phyloP scores from a whole-genome alignment of 2,329 filamentous ascomycete species.

The Talaromyces sp. region DNA sequence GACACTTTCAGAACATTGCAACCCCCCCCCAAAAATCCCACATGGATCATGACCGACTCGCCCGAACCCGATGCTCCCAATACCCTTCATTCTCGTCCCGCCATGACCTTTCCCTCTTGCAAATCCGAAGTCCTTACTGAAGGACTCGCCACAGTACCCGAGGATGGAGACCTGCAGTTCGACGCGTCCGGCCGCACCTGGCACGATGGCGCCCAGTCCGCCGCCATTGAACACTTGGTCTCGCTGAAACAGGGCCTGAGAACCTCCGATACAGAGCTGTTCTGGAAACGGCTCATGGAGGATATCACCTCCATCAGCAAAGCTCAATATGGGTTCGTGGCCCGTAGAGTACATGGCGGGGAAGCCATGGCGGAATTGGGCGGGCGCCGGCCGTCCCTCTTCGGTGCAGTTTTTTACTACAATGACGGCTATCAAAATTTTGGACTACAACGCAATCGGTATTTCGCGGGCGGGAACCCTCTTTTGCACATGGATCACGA shows the following conservation, averaged over 20 bases:
- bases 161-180: slow-evolving; percentile 27
- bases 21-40: slow-evolving; percentile 15
- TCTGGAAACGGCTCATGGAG: slow-evolving; percentile 67
- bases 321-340: slow-evolving; percentile 67
- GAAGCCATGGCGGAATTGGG: slow-evolving; percentile 64
- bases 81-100: slow-evolving; percentile 26
- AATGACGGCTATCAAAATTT: slow-evolving; percentile 60
- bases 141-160: slow-evolving; percentile 23
- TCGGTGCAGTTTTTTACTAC: slow-evolving; percentile 68
- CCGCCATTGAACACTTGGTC: slow-evolving; percentile 63
- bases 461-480: slow-evolving; percentile 66
- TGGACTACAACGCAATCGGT: slow-evolving; percentile 62
- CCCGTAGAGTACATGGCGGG: slow-evolving; percentile 63
- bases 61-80: slow-evolving; percentile 37
- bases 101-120: slow-evolving; percentile 34
- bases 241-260: slow-evolving; percentile 61
- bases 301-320: slow-evolving; percentile 64
- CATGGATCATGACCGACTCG: slow-evolving; percentile 38
- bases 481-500: slow-evolving; percentile 72
- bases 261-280: slow-evolving; percentile 58
- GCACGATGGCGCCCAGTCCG: slow-evolving; percentile 57
- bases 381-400: slow-evolving; percentile 63
- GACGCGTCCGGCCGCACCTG: slow-evolving; percentile 31
- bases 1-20: background rate
- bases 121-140: slow-evolving; percentile 34